These are phyloP conservation scores for Skeletonema marinoi DNA, from an alignment of 108 stramenopile genomes.

Conservation along the genomic window DNA sequence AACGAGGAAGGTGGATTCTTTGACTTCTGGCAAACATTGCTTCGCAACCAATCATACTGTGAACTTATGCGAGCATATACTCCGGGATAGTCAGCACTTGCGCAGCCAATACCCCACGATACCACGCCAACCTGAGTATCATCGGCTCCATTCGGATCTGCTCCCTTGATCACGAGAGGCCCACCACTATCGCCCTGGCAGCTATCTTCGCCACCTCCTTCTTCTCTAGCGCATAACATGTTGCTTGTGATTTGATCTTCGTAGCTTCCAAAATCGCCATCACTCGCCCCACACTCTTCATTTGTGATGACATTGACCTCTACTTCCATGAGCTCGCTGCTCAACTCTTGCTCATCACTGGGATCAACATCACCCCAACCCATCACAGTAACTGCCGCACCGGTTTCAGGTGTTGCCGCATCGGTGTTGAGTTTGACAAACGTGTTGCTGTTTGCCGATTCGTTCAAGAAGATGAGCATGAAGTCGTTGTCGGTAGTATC, in stretches of 20 bases:
- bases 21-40: slow-evolving; percentile 17
- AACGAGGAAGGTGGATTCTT: slow-evolving; percentile 3
- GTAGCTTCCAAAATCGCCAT: slow-evolving; percentile 12
- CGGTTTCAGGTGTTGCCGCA: slow-evolving; percentile 3
- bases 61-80: slow-evolving; percentile 48
- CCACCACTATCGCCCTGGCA: slow-evolving; percentile 30
- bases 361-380: slow-evolving; percentile 44
- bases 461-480: slow-evolving; percentile 33
- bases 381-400: slow-evolving; percentile 23
- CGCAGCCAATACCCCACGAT: slow-evolving; percentile 63
- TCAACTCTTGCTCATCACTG: slow-evolving; percentile 2
- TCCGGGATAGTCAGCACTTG: slow-evolving; percentile 44
- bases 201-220: slow-evolving; percentile 26
- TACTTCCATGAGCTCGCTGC: slow-evolving; percentile 31
- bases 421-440: slow-evolving; percentile 27
- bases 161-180: slow-evolving; percentile 12
- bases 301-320: slow-evolving; percentile 35
- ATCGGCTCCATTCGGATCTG: background rate
- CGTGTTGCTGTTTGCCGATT: background rate
- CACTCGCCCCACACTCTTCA: slow-evolving; percentile 25
- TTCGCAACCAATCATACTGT: slow-evolving; percentile 42
- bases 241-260: slow-evolving; percentile 23
- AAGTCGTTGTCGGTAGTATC: slow-evolving; percentile 42
- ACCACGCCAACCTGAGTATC: slow-evolving; percentile 60
- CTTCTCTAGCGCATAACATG: slow-evolving; percentile 46